A percentile compares a stretch with the other conserved stretches of the same genome.
Evolutionary conservation across 179 eudicot species (phyloP).

Genomic region (Beta corolliflora): DNA sequence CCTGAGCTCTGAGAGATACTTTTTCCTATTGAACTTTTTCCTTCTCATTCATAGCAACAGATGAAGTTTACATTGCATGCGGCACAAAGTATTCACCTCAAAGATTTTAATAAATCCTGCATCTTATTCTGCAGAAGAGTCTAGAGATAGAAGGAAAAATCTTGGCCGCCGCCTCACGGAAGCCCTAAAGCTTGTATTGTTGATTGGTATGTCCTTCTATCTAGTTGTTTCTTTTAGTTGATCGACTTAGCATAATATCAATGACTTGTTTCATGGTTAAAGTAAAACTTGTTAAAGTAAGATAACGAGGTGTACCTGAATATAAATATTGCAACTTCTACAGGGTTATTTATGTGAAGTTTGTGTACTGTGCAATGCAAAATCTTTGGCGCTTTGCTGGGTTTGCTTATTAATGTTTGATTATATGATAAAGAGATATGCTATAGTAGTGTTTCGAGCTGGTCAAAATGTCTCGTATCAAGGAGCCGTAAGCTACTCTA

Average conservation of each 20-base stretch:
- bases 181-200: slow-evolving; percentile 83
- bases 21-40: neutral
- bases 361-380: neutral
- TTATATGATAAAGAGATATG: neutral
- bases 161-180: slow-evolving; percentile 69
- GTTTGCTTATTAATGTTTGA: neutral
- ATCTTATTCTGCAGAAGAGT: slow-evolving; percentile 56
- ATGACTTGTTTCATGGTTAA: neutral
- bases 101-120: slow-evolving; percentile 3
- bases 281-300: neutral
- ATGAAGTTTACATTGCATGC: neutral
- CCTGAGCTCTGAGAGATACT: neutral
- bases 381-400: neutral
- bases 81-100: slow-evolving; percentile 3
- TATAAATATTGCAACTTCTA: neutral
- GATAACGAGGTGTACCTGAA: neutral
- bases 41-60: neutral
- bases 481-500: neutral
- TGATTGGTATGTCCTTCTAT: slow-evolving; percentile 61
- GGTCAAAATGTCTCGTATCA: neutral
- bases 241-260: neutral
- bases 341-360: too few relatives aligned
- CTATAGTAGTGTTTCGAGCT: neutral
- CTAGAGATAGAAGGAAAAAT: slow-evolving; percentile 55
- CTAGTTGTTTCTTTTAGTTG: neutral